These are phyloP conservation scores for Delphinella strobiligena DNA, from an alignment of 2,329 filamentous ascomycete genomes.

Conservation along the genomic window DNA sequence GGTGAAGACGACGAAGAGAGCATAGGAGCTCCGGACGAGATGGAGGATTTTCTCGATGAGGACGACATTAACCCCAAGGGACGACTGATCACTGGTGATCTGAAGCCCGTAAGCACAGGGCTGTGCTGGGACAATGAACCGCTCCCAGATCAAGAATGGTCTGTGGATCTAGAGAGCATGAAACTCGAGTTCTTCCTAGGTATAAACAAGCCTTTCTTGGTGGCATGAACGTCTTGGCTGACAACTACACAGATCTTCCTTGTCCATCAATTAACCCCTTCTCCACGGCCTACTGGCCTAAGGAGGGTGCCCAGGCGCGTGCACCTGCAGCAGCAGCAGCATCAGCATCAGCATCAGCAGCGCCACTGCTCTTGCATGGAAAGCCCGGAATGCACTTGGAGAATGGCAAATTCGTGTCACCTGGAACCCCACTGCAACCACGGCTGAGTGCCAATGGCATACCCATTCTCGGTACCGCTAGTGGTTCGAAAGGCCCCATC, in stretches of 20 bases:
- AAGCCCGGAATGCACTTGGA: slow-evolving; percentile 4
- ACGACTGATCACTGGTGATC: slow-evolving; percentile 49
- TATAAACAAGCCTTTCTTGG: slow-evolving; percentile 4
- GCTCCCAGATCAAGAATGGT: neutral
- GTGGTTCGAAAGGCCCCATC: slow-evolving; percentile 22
- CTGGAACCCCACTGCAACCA: slow-evolving; percentile 29
- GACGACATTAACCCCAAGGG: slow-evolving; percentile 46
- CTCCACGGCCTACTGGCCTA: slow-evolving; percentile 65
- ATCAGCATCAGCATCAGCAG: neutral
- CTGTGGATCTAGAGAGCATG: slow-evolving; percentile 36
- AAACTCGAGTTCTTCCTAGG: slow-evolving; percentile 43
- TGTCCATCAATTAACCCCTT: slow-evolving; percentile 68
- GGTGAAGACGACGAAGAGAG: slow-evolving; percentile 58
- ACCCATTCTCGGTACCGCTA: slow-evolving; percentile 17
- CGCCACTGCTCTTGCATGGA: neutral
- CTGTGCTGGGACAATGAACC: slow-evolving; percentile 63
- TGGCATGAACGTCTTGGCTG: neutral
- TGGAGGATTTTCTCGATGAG: slow-evolving; percentile 81
- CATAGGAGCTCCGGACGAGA: slow-evolving; percentile 67
- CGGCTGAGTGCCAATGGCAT: slow-evolving; percentile 20
- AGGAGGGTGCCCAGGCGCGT: slow-evolving; percentile 15
- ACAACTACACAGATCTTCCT: slow-evolving; percentile 23
- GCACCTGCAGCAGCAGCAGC: no score
- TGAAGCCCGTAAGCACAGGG: slow-evolving; percentile 67
- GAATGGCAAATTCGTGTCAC: slow-evolving; percentile 25